Base-by-base conservation (phyloP, 345 rosid genomes). In the Eucalyptus regnans region DNA sequence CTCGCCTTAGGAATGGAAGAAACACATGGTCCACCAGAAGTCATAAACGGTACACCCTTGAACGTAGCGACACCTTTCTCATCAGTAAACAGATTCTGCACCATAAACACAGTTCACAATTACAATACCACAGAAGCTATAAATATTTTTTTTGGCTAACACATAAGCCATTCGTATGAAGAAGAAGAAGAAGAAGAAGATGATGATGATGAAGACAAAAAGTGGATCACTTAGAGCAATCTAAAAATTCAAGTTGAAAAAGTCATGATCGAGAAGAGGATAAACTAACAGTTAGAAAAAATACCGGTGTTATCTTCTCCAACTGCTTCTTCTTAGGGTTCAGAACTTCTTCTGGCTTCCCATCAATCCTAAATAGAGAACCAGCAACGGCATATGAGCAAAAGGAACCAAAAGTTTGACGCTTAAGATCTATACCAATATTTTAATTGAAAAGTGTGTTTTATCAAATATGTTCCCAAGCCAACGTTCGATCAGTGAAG, bases 281-380 rank as follows among this genome's bases (percentile, higher is more conserved):
- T 76, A 41, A 76, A 76, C 29, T 20, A 76, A 87, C 3, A 64
- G 52, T 37, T 81, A 52, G 89, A 79, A 66, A 44, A 85, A 64
- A 20, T 96, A 97, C 99, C 92, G 95, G 99, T 86, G 98, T 94
- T 91, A 98, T 96, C 93, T 97, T 96, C 91, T 98, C 99, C 90
- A 98, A 92, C 91, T 96, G 98, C 95, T 96, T 97, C 94, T 96
- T 97, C 91, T 98, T 98, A 12, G 98, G 99, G 92, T 98, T 98
- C 88, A 96, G 92, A 68, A 96, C 95, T 81, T 95, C 99, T 93
- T 97, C 99, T n/a, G 99, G 96, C 95, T 96, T 97, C 56, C 99
- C 99, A 90, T 97, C 98, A 83, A 96, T 91, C 95, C 99, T 96
- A 86, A 2, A 94, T 29, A 64, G 92, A 88, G 80, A 27, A 88